Conservation (phyloP, 1,284 basidiomycete genomes). For the Marasmius fiardii region DNA sequence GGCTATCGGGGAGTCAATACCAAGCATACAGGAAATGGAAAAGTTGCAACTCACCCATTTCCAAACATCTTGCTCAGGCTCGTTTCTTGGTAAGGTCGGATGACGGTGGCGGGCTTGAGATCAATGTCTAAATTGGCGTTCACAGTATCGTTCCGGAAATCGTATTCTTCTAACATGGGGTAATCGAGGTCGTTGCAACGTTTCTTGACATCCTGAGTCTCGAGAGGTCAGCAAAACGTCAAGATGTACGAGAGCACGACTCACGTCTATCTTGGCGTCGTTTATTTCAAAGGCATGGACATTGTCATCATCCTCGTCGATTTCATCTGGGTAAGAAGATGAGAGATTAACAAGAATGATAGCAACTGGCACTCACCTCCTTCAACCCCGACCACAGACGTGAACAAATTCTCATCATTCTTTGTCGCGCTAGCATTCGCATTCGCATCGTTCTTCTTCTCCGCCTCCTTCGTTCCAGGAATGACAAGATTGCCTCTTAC, state of each 20-base stretch:
- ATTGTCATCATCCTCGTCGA: constrained; percentile 94
- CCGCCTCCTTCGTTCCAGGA: constrained; percentile 74
- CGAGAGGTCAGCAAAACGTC: not conserved
- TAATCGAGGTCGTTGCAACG: constrained; percentile 94
- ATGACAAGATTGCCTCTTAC: constrained; percentile 79
- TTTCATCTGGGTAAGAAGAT: constrained; percentile 62
- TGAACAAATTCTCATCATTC: constrained; percentile 73
- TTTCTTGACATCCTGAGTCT: constrained; percentile 79
- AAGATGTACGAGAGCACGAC: constrained; percentile 21
- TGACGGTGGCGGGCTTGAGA: constrained; percentile 93
- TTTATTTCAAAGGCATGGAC: constrained; percentile 95
- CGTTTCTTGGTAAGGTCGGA: constrained; percentile 96
- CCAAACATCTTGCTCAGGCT: constrained; percentile 98
- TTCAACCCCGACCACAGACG: constrained; percentile 90
- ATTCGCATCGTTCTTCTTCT: constrained; percentile 30
- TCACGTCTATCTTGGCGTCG: constrained; percentile 86
- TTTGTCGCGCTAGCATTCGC: constrained; percentile 28
- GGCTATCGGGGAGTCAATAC: constrained; percentile 42
- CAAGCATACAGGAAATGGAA: not conserved
- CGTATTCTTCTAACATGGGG: constrained; percentile 97
- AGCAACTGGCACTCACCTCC: constrained; percentile 50
- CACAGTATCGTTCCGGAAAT: constrained; percentile 93
- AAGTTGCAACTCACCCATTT: constrained; percentile 66
- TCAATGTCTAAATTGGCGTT: constrained; percentile 97
- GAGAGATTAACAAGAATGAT: constrained; percentile 9